Base-by-base conservation (phyloP, 805 yeast genomes). In the Kuraishia hungarica region DNA sequence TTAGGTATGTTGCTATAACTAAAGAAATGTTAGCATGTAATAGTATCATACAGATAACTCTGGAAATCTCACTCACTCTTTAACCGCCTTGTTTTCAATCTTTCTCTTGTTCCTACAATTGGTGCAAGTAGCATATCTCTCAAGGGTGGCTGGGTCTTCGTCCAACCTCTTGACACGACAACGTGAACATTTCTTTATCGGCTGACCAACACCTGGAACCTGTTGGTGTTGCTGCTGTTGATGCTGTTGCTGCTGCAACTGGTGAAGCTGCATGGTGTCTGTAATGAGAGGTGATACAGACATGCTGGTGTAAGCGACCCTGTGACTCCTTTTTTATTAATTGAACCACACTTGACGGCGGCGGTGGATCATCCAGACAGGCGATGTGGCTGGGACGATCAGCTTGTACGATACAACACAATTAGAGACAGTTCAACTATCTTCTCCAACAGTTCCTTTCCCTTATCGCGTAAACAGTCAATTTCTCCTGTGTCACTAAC, bases 91-190 rank as follows among this genome's bases (percentile, higher is more conserved):
- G 56, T 54, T 62, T 20, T 64, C 67, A 6, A 74, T 75, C 54
- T 65, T 72, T 28, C 80, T 65, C 55, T 72, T 73, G 23, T 61
- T 60, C 43, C 80, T 60, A 61, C 80, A 75, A 48, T 64, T 68
- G 26, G 62, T 23, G 57, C 80, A 75, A 0, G 80, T 75, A n/a
- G 72, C 71, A 59, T 74, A 75, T 57, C 70, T 72, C n/a, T 58
- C 57, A 47, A 75, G 60, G 48, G 67, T 64, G 5, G 65, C 71
- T 2, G 60, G 54, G 7, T 64, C 60, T 57, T 75, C 80, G 21
- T 61, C 59, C 1, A 60, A 26, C 54, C 80, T 58, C 50, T 72
- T 74, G 22, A 72, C 75, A 19, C 79, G 62, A 58, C 80, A 75
- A 46, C 80, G 65, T 1, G 79, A 69, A 56, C 80, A 75, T 55